Percentiles rank a stretch among this genome's conserved stretches.
Conservation (phyloP, 768 basidiomycete species). For the Strobilomyces confusus region DNA sequence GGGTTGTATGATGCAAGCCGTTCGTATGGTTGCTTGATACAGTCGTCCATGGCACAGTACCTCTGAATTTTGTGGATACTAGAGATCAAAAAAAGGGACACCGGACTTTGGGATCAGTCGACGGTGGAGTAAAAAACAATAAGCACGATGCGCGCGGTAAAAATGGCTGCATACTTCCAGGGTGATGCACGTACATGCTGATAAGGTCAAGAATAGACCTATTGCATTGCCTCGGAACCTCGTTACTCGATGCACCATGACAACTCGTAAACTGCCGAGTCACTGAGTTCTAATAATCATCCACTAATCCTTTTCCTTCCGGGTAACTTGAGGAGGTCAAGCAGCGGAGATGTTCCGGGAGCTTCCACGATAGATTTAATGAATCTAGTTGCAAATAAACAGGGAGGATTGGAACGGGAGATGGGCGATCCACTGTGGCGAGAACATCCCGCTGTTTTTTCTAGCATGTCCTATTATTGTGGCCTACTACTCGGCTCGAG, state of each 20-base stretch:
- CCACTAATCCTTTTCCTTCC: not conserved
- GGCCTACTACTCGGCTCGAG: not conserved
- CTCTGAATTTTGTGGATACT: constrained; percentile 60
- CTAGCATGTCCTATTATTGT: not conserved
- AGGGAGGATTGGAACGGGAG: not conserved
- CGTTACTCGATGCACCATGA: not conserved
- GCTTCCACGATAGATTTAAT: not conserved
- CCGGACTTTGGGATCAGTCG: no score
- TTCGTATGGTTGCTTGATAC: constrained; percentile 50
- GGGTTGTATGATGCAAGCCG: constrained; percentile 23
- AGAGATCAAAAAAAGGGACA: no score
- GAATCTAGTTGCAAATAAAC: not conserved
- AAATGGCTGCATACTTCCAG: no score
- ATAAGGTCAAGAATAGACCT: not conserved
- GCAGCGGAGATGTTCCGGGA: not conserved
- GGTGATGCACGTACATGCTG: constrained; percentile 34
- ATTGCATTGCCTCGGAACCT: not conserved
- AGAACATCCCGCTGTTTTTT: not conserved
- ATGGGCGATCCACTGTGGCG: not conserved
- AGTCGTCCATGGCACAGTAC: constrained; percentile 59
- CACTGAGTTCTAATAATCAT: not conserved
- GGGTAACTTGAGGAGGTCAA: not conserved
- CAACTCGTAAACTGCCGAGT: not conserved
- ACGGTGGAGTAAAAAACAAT: no score
- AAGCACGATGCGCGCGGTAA: no score